Evolutionary conservation across 176 grass and related monocot genomes (phyloP).

Genomic region (Juncus effusus): DNA sequence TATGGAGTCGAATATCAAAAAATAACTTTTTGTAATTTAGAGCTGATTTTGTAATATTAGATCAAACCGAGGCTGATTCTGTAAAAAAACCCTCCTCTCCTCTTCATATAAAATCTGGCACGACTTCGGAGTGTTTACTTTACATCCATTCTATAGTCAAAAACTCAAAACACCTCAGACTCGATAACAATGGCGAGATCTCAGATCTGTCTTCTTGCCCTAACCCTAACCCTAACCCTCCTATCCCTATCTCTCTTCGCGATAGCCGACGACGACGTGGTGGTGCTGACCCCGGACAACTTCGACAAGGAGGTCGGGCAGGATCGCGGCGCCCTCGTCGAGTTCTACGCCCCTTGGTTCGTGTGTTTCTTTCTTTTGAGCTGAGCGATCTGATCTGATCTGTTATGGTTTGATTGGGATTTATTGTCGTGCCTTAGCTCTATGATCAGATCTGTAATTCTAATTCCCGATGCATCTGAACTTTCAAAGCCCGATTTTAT

Average conservation of each 20-base stretch:
- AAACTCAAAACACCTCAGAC: neutral
- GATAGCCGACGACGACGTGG: constrained; percentile 54
- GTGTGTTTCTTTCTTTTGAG: neutral
- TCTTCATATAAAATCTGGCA: neutral
- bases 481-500: too few relatives aligned
- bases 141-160: neutral
- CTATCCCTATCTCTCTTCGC: constrained; percentile 30
- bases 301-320: constrained; percentile 95
- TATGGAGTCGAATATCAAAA: too few relatives aligned
- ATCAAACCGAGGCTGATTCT: neutral
- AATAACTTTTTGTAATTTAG: too few relatives aligned
- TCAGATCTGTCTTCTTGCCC: constrained; percentile 9
- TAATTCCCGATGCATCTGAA: neutral
- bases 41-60: too few relatives aligned
- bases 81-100: neutral
- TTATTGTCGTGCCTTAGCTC: neutral
- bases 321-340: constrained; percentile 80
- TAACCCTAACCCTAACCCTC: neutral
- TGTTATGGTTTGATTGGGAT: too few relatives aligned
- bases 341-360: constrained; percentile 89
- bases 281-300: constrained; percentile 66
- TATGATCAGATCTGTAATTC: constrained; percentile 25
- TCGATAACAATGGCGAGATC: constrained; percentile 7
- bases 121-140: neutral
- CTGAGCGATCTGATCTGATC: neutral